phyloP scores from a whole-genome alignment of 164 flowering plant species.

The Berberis vulgaris region DNA sequence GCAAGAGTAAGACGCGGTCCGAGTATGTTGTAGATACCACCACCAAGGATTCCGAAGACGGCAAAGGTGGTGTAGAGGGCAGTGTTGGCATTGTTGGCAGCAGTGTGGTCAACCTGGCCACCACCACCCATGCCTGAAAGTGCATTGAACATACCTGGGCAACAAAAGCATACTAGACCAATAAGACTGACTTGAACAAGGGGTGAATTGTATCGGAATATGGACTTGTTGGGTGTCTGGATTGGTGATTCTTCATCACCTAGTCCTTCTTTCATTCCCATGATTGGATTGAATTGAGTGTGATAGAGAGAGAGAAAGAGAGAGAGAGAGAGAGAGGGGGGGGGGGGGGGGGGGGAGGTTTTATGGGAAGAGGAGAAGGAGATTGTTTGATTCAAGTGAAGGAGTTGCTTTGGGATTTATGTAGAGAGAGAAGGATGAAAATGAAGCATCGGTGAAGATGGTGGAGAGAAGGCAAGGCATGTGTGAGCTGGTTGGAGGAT shows the following conservation, averaged over 20 bases:
- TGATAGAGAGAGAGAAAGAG: too few species aligned
- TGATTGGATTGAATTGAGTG: neutral
- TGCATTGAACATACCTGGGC: slow-evolving; percentile 38
- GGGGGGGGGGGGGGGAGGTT: too few species aligned
- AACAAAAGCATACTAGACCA: too few species aligned
- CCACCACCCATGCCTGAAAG: slow-evolving; percentile 97
- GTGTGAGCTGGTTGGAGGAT: too few species aligned
- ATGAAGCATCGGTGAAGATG: too few species aligned
- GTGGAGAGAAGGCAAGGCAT: too few species aligned
- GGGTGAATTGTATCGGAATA: slow-evolving; percentile 72
- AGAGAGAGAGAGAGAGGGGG: too few species aligned
- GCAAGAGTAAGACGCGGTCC: slow-evolving; percentile 70
- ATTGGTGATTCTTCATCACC: slow-evolving; percentile 21
- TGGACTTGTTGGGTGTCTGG: slow-evolving; percentile 10
- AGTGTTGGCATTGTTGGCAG: slow-evolving; percentile 22
- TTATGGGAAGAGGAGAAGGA: too few species aligned
- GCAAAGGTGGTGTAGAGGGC: slow-evolving; percentile 89
- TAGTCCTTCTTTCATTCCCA: neutral
- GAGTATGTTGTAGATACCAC: too few species aligned
- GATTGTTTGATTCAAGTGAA: too few species aligned
- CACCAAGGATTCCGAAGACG: slow-evolving; percentile 27
- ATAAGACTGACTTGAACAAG: slow-evolving; percentile 71
- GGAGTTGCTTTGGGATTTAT: too few species aligned
- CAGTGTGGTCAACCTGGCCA: slow-evolving; percentile 77
- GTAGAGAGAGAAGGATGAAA: too few species aligned